A percentile compares a stretch with the other conserved stretches of the same genome.
Evolutionary conservation across 2,329 filamentous ascomycete species (phyloP).

Genomic region (Aphanocladium album): DNA sequence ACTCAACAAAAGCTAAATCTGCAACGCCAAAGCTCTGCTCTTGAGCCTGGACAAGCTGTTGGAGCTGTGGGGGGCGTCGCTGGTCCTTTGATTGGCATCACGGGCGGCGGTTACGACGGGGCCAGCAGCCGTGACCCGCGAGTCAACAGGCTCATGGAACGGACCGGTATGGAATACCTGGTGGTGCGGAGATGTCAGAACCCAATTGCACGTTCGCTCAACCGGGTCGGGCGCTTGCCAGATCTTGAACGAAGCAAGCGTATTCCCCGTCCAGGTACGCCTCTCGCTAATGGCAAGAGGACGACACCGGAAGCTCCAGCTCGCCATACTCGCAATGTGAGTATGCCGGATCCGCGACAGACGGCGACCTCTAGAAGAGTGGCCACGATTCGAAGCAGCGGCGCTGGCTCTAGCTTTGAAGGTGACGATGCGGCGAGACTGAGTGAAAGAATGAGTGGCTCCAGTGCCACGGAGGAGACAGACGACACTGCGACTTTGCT

Average conservation of each 20-base stretch:
- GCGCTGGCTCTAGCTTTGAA: slow-evolving; percentile 40
- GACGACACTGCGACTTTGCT: slow-evolving; percentile 48
- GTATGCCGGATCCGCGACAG: slow-evolving; percentile 31
- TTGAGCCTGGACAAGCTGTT: slow-evolving; percentile 55
- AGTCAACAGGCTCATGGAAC: slow-evolving; percentile 60
- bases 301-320: slow-evolving; percentile 22
- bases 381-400: slow-evolving; percentile 33
- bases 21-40: slow-evolving; percentile 66
- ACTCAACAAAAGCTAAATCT: slow-evolving; percentile 74
- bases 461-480: slow-evolving; percentile 46
- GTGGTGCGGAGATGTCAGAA: slow-evolving; percentile 69
- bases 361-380: slow-evolving; percentile 28
- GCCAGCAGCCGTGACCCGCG: slow-evolving; percentile 52
- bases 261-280: slow-evolving; percentile 39
- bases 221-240: slow-evolving; percentile 40
- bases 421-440: slow-evolving; percentile 38
- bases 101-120: slow-evolving; percentile 51
- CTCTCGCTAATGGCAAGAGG: slow-evolving; percentile 34
- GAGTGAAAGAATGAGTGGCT: slow-evolving; percentile 43
- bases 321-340: slow-evolving; percentile 35
- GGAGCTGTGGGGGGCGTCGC: slow-evolving; percentile 32
- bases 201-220: slow-evolving; percentile 59
- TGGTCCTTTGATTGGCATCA: slow-evolving; percentile 47
- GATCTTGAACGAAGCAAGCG: slow-evolving; percentile 45
- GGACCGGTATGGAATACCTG: slow-evolving; percentile 68